Evolutionary conservation across 352 stramenopile species (phyloP).

Genomic region (Globisporangium cystogenes): DNA sequence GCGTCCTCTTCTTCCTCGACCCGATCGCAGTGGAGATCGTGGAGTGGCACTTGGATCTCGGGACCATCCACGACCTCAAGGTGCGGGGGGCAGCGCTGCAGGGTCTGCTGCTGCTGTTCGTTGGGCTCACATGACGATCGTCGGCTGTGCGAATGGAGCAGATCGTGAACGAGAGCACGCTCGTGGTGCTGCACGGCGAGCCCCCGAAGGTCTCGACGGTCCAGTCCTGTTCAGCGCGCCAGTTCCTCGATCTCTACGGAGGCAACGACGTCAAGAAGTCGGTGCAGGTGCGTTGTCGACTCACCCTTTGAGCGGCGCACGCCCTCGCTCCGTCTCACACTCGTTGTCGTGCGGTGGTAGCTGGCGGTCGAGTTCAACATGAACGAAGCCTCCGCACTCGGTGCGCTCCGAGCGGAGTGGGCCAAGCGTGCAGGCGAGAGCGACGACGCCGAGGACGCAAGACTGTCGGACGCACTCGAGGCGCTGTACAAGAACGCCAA

Average conservation of each 20-base stretch:
- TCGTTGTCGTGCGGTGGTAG: slow-evolving; percentile 16
- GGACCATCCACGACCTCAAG: slow-evolving; percentile 82
- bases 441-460: slow-evolving; percentile 18
- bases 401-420: slow-evolving; percentile 55
- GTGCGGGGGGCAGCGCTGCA: slow-evolving; percentile 26
- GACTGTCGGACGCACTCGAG: slow-evolving; percentile 43
- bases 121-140: no score
- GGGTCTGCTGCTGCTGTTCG: not conserved
- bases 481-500: slow-evolving; percentile 39
- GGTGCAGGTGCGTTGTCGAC: slow-evolving; percentile 41
- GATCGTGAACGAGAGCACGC: slow-evolving; percentile 62
- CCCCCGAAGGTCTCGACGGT: slow-evolving; percentile 64
- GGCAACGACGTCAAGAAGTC: slow-evolving; percentile 50
- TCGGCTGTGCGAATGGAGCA: slow-evolving; percentile 11
- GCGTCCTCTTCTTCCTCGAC: slow-evolving; percentile 80
- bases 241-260: slow-evolving; percentile 74
- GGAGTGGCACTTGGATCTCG: slow-evolving; percentile 85
- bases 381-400: slow-evolving; percentile 50
- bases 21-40: slow-evolving; percentile 80
- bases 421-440: slow-evolving; percentile 12
- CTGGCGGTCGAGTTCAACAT: slow-evolving; percentile 70
- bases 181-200: slow-evolving; percentile 74
- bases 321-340: not conserved
- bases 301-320: not conserved
- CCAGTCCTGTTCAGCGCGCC: slow-evolving; percentile 59